These are phyloP conservation scores for Rhamnella rubrinervis DNA, from an alignment of 331 rosid species.

Conservation along the genomic window DNA sequence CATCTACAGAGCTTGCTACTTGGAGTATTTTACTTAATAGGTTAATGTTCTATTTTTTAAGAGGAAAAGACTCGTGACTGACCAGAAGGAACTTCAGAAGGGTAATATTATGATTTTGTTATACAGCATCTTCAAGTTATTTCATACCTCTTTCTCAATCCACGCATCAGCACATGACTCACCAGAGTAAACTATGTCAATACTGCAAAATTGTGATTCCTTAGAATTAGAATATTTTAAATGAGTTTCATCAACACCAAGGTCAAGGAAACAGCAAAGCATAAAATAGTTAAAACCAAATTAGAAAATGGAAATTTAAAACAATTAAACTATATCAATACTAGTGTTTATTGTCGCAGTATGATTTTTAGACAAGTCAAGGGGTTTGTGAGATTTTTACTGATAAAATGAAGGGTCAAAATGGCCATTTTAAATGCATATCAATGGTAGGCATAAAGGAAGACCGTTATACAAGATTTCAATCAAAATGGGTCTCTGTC, in stretches of 20 bases:
- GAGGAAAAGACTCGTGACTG: too few relatives aligned
- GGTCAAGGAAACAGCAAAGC: background rate
- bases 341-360: too few relatives aligned
- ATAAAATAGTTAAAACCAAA: background rate
- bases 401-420: too few relatives aligned
- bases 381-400: too few relatives aligned
- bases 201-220: constrained; percentile 54
- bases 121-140: constrained; percentile 11
- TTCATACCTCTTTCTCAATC: constrained; percentile 91
- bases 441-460: too few relatives aligned
- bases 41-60: too few relatives aligned
- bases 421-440: too few relatives aligned
- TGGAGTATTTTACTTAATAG: too few relatives aligned
- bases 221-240: constrained; percentile 21
- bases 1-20: too few relatives aligned
- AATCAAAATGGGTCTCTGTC: too few relatives aligned
- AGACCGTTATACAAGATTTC: too few relatives aligned
- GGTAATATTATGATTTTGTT: background rate
- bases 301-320: background rate
- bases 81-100: background rate
- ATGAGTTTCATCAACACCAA: background rate
- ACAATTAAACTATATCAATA: background rate
- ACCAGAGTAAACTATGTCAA: constrained; percentile 72
- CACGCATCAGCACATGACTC: constrained; percentile 91
- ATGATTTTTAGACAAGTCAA: too few relatives aligned